Evolutionary conservation across 345 rosid species (phyloP), one percentile per base, ranked within the genome.

Genomic region (Viola odorata): DNA sequence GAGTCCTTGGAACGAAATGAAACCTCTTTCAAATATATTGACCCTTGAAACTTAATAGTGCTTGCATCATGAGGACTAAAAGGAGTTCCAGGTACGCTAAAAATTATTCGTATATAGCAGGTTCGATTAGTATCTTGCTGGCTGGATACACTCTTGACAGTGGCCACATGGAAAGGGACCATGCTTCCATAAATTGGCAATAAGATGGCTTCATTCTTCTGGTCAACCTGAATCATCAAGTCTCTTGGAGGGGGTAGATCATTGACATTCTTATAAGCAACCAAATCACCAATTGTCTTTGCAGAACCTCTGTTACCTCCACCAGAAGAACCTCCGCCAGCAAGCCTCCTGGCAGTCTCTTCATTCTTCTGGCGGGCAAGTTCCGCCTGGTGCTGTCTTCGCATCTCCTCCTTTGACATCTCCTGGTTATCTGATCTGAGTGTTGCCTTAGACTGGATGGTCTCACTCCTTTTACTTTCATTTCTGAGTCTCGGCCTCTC

Each of bases 311-410:
- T 80, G 75, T 65, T 78, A 61, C 87, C 89, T 68, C 86, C 89
- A 1, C 78, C 61, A 45, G 85, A 85, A 10, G 63, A 64, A 1
- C 85, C 87, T 39, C 63, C 94, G 67, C 96, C 97, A 61, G 96
- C 95, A 76, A 94, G 97, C 64, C 99, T 74, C 69, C 99, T 69
- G 3, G 96, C 96, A 60, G 96, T 94, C 76, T 94, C 97, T 87
- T 90, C 96, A 70, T 90, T 94, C 76, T 94, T 90, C 81, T 87
- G 94, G 36, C 91, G 96, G 10, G 99, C 99, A 68, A 94, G 87
- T 71, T 94, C 99, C 17, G 96, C 95, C 75, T 94, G 99, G 62
- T 94, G 99, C 95, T 85, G 99, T 78, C 95, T 84, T 65, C 99
- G 76, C 3, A 83, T 78, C 84, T 94, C 99, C 68, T 94, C 97